These are phyloP conservation scores for Collybiopsis luxurians DNA, from an alignment of 768 basidiomycete species.

Conservation along the genomic window DNA sequence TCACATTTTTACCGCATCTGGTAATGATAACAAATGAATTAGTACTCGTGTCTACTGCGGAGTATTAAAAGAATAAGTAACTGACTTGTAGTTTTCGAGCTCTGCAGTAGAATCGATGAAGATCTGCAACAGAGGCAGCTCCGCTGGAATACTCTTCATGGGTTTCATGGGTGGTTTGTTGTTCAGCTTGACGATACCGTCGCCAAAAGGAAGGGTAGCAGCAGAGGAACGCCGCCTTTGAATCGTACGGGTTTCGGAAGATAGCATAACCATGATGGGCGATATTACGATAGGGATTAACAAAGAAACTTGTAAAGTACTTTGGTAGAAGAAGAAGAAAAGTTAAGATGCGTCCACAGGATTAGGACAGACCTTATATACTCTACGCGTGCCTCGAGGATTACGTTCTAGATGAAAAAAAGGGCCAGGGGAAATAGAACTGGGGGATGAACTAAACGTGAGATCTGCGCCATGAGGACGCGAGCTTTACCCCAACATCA, in stretches of 20 bases:
- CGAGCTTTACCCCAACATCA: not conserved
- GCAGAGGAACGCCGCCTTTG: constrained; percentile 9
- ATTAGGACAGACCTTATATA: not conserved
- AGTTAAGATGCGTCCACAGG: constrained; percentile 2
- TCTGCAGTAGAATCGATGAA: constrained; percentile 63
- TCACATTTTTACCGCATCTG: constrained; percentile 62
- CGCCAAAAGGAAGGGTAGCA: constrained; percentile 4
- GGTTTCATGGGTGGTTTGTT: not conserved
- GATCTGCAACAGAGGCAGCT: constrained; percentile 40
- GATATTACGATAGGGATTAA: constrained; percentile 4
- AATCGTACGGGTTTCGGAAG: constrained; percentile 24
- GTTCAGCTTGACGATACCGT: constrained; percentile 1
- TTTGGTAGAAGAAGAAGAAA: not conserved
- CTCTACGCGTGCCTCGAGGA: not conserved
- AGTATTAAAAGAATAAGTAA: not conserved
- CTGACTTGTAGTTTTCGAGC: constrained; percentile 63
- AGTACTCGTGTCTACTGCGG: not conserved
- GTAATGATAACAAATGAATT: constrained; percentile 10
- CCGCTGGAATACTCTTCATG: not conserved
- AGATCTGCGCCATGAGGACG: not conserved
- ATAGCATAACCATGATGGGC: constrained; percentile 24
- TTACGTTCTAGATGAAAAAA: constrained; percentile 5
- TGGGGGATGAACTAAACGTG: not conserved
- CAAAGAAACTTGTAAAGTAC: constrained; percentile 1
- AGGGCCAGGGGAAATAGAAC: not conserved